Evolutionary conservation across 768 basidiomycete genomes (phyloP).

Genomic region (Gymnopilus junonius): DNA sequence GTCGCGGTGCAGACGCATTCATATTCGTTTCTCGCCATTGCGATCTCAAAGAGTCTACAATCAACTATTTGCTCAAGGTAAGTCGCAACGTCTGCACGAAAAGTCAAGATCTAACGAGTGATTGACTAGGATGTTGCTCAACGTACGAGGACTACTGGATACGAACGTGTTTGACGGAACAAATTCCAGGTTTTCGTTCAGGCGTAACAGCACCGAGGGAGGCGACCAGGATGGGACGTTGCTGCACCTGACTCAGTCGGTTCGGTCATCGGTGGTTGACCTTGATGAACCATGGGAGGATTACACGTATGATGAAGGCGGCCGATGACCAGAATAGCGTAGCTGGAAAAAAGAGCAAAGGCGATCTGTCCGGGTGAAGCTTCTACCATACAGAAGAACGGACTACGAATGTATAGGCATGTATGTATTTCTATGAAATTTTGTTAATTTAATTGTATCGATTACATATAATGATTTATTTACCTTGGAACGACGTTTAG

Average conservation of each 20-base stretch:
- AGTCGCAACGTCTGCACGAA: background rate
- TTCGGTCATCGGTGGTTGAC: background rate
- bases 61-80: conserved; percentile 18
- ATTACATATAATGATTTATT: background rate
- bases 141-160: conserved; percentile 16
- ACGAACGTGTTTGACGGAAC: background rate
- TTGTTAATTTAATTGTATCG: background rate
- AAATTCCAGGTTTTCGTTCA: background rate
- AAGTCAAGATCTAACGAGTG: background rate
- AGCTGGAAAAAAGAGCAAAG: background rate
- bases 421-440: background rate
- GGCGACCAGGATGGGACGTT: background rate
- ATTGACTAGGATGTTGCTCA: conserved; percentile 12
- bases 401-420: background rate
- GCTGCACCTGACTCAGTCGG: conserved; percentile 3
- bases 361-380: background rate
- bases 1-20: background rate
- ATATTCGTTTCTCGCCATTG: conserved; percentile 6
- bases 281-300: background rate
- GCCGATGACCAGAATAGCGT: background rate
- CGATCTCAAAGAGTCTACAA: conserved; percentile 10
- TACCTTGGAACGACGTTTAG: background rate
- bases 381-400: background rate
- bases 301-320: background rate
- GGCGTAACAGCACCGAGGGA: background rate